These are phyloP conservation scores for Lyophyllum atratum DNA, from an alignment of 768 basidiomycete genomes.

Conservation along the genomic window DNA sequence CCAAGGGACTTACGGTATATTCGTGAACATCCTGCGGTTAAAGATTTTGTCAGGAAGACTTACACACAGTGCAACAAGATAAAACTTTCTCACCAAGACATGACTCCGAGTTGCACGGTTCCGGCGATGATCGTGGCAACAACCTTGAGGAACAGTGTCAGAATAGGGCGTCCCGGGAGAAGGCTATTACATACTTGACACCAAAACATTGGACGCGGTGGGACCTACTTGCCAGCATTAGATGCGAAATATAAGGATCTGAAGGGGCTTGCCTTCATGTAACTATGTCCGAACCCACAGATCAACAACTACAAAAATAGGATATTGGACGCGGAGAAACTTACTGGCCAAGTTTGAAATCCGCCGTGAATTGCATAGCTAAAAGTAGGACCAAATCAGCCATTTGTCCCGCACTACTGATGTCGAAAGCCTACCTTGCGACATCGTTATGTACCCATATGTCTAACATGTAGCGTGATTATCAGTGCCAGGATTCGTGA, in stretches of 20 bases:
- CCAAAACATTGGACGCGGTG: constrained; percentile 68
- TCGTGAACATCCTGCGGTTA: constrained; percentile 53
- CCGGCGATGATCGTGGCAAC: constrained; percentile 62
- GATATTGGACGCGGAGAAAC: constrained; percentile 20
- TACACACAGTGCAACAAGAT: not conserved
- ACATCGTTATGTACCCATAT: constrained; percentile 68
- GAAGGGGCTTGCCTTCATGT: constrained; percentile 41
- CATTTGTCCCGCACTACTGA: constrained; percentile 14
- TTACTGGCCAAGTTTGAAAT: constrained; percentile 79
- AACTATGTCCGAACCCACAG: constrained; percentile 30
- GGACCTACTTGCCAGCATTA: constrained; percentile 38
- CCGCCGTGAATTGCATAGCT: constrained; percentile 69
- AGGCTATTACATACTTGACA: constrained; percentile 43
- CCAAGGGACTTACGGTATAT: constrained; percentile 49
- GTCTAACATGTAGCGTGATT: constrained; percentile 45
- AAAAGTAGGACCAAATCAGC: constrained; percentile 24
- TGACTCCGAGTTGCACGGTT: constrained; percentile 67
- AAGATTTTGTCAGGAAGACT: not conserved
- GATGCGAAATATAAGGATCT: not conserved
- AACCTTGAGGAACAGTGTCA: constrained; percentile 29
- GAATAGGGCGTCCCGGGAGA: not conserved
- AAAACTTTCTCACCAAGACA: constrained; percentile 49
- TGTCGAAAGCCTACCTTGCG: constrained; percentile 35
- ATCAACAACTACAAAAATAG: constrained; percentile 1
- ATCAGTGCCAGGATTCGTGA: constrained; percentile 12